Evolutionary conservation across 768 basidiomycete genomes (phyloP).

Genomic region (Lepiota brunneoincarnata): DNA sequence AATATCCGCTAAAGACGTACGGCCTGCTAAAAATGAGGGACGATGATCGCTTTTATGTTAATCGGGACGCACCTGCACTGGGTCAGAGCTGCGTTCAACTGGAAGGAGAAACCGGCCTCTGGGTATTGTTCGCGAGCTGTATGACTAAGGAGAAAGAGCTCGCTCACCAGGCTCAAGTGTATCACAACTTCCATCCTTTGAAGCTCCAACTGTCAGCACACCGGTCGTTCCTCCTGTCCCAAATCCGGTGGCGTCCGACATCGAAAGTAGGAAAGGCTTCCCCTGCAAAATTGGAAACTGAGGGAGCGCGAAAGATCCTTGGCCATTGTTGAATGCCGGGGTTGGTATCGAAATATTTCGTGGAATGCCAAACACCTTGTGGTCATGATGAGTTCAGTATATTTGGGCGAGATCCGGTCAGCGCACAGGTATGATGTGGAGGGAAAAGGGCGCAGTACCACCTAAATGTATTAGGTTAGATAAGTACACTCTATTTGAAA

Average conservation of each 20-base stretch:
- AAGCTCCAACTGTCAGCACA: slow-evolving; percentile 45
- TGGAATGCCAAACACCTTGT: slow-evolving; percentile 52
- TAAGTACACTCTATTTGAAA: background rate
- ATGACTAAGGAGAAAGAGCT: background rate
- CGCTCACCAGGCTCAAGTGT: slow-evolving; percentile 39
- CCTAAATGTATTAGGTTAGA: slow-evolving; percentile 34
- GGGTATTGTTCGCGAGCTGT: background rate
- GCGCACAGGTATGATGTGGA: slow-evolving; percentile 52
- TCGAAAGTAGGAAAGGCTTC: slow-evolving; percentile 48
- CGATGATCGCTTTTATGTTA: slow-evolving; percentile 6
- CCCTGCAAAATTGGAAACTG: slow-evolving; percentile 40
- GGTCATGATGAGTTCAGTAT: background rate
- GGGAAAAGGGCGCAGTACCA: slow-evolving; percentile 52
- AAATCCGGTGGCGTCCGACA: slow-evolving; percentile 74
- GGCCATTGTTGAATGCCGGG: slow-evolving; percentile 49
- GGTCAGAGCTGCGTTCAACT: slow-evolving; percentile 48
- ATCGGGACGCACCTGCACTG: slow-evolving; percentile 54
- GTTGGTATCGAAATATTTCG: slow-evolving; percentile 53
- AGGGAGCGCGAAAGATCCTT: slow-evolving; percentile 47
- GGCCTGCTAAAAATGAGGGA: slow-evolving; percentile 29
- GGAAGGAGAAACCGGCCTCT: slow-evolving; percentile 45
- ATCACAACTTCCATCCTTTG: slow-evolving; percentile 50
- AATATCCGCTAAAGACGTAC: slow-evolving; percentile 44
- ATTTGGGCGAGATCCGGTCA: background rate
- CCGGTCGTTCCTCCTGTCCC: slow-evolving; percentile 58